phyloP scores from a whole-genome alignment of 2,329 filamentous ascomycete species.

The Cladorrhinum sp. region DNA sequence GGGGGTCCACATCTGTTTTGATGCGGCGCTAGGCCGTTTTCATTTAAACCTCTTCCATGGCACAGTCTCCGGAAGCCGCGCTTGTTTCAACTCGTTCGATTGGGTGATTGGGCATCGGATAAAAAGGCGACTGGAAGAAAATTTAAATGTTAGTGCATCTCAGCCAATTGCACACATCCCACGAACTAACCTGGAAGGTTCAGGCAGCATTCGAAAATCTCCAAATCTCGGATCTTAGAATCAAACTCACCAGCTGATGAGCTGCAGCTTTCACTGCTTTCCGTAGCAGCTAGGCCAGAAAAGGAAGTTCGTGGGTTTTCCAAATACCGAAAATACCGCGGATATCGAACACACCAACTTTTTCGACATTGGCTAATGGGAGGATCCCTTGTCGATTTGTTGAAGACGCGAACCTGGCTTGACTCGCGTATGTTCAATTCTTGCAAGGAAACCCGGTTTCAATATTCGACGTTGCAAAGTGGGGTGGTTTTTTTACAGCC shows the following conservation, averaged over 20 bases:
- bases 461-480: neutral
- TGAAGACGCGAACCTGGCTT: neutral
- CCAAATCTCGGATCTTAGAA: neutral
- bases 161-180: neutral
- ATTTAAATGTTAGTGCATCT: constrained; percentile 22
- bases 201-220: neutral
- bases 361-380: neutral
- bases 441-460: neutral
- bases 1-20: neutral
- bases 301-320: neutral
- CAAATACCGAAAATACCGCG: neutral
- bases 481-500: neutral
- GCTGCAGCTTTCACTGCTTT: too few species aligned
- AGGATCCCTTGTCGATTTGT: neutral
- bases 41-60: neutral
- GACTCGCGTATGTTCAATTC: neutral
- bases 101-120: neutral
- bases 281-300: neutral
- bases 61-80: constrained; percentile 1
- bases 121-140: constrained; percentile 7
- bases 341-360: neutral
- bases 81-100: constrained; percentile 10
- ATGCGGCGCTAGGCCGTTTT: neutral
- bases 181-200: neutral
- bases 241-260: neutral